Base-by-base conservation (phyloP, 768 basidiomycete genomes). In the Leccinellum albellum region DNA sequence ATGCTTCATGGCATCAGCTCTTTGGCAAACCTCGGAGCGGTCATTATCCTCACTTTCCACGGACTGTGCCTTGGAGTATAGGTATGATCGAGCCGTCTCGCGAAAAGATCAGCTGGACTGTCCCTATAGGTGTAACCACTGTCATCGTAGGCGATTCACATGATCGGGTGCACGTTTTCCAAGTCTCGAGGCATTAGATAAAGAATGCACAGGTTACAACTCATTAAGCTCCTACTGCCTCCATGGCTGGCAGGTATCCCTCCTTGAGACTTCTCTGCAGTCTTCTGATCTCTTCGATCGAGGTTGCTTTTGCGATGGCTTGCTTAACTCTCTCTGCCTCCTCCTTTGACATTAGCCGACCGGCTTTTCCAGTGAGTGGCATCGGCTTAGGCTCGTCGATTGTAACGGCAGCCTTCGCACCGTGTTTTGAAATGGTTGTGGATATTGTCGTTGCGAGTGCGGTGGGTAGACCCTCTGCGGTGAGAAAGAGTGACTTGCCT, bases 231-330 rank as follows among this genome's bases (percentile, higher is more conserved):
- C 89, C 89, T 55, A 91, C 84, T 51, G 83, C 80, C 67, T 90
- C 89, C 75, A 87, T 79, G 57, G 83, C 79, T 50, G 92, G 91
- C 73, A 93, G 73, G 72, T 88, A 92, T 45, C 93, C 93, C 67
- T 94, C 92, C 66, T 84, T 82, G 64, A 94, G 73, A 70, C 83
- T 88, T 74, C 89, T 82, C 73, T 94, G 91, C 62, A 94, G 70
- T 66, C 83, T 82, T 72, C 88, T 82, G 66, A 95, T 86, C 74
- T 96, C 93, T 69, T 96, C 93, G 62, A 92, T 83, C 49, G 90
- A 94, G 32, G 87, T 90, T n/a, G 94, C 94, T 61, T 85, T 87
- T 60, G 89, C 88, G 63, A 96, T 94, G 17, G 93, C 93, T 31
- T 85, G 84, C 70, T 86, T 88, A 60, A 96, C 90, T 61, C 84